phyloP scores from a whole-genome alignment of 1,284 basidiomycete species.

The Cutaneotrichosporon mucoides region DNA sequence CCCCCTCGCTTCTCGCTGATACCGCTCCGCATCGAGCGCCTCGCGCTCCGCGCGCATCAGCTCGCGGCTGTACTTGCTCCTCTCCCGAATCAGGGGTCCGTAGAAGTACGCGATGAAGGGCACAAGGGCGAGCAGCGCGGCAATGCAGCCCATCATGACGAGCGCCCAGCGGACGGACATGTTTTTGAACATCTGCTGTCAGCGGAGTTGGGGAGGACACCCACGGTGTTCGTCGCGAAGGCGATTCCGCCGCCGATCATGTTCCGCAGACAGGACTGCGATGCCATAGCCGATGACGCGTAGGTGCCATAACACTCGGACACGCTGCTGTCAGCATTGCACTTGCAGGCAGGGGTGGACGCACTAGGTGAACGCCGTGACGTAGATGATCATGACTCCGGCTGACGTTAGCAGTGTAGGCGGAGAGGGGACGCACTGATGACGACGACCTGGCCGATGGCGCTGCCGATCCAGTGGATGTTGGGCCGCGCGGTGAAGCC shows the following conservation, averaged over 20 bases:
- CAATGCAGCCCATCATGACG: slow-evolving; percentile 17
- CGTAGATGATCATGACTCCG: slow-evolving; percentile 18
- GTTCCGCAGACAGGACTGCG: slow-evolving; percentile 15
- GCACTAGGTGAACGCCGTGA: slow-evolving; percentile 12
- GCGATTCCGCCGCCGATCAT: slow-evolving; percentile 14
- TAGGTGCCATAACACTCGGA: slow-evolving; percentile 20
- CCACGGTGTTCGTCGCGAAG: slow-evolving; percentile 23
- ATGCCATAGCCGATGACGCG: slow-evolving; percentile 16
- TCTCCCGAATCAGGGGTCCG: slow-evolving; percentile 38
- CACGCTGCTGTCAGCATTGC: slow-evolving; percentile 5
- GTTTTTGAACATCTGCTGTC: slow-evolving; percentile 11
- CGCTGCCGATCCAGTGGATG: slow-evolving; percentile 38
- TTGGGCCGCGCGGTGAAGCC: slow-evolving; percentile 38
- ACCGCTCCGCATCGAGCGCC: slow-evolving; percentile 28
- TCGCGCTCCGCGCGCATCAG: slow-evolving; percentile 41
- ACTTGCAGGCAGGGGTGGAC: background rate
- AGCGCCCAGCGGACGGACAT: slow-evolving; percentile 18
- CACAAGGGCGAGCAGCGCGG: slow-evolving; percentile 29
- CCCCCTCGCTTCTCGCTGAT: slow-evolving; percentile 6
- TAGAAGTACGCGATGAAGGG: slow-evolving; percentile 42
- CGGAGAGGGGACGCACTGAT: slow-evolving; percentile 17
- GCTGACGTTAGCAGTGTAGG: slow-evolving; percentile 3
- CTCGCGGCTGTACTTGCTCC: slow-evolving; percentile 33
- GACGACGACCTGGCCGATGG: slow-evolving; percentile 58
- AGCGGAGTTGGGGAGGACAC: background rate